These are phyloP conservation scores for Pleodorina starrii DNA, from an alignment of 139 green algal species.

Conservation along the genomic window DNA sequence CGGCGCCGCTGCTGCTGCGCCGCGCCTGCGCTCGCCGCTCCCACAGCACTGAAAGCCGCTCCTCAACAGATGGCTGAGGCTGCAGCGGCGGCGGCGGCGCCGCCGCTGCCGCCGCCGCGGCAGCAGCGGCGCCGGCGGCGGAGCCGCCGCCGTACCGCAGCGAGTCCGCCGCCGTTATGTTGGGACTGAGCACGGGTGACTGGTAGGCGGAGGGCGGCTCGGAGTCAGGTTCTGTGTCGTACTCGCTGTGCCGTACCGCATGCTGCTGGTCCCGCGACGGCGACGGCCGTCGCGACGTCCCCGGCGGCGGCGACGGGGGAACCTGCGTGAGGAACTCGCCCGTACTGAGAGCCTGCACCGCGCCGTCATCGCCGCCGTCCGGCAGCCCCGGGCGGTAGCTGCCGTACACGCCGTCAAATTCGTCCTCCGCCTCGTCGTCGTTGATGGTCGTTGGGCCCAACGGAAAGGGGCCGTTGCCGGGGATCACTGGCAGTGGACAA, in stretches of 20 bases:
- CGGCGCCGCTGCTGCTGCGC: background rate
- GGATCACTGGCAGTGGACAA: background rate
- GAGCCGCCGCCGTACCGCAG: background rate
- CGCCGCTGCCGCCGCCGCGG: background rate
- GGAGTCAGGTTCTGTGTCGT: background rate
- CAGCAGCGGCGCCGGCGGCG: background rate
- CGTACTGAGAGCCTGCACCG: background rate
- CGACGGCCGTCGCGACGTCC: no score
- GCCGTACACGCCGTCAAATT: background rate
- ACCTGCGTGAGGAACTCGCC: no score
- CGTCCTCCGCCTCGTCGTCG: background rate
- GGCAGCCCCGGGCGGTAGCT: background rate
- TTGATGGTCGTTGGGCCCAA: background rate
- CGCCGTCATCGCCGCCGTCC: background rate
- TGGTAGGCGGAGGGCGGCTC: slow-evolving; percentile 7
- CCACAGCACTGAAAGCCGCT: background rate
- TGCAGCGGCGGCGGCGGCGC: background rate
- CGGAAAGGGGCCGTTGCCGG: background rate
- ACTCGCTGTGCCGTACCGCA: background rate
- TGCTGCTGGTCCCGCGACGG: no score
- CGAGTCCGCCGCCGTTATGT: background rate
- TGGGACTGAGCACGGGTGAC: background rate
- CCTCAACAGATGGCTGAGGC: no score
- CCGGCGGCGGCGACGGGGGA: no score
- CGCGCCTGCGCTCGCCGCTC: background rate